A percentile compares a stretch with the other conserved stretches of the same genome.
phyloP scores from a whole-genome alignment of 441 rosid species.

The Bruguiera hainesii region DNA sequence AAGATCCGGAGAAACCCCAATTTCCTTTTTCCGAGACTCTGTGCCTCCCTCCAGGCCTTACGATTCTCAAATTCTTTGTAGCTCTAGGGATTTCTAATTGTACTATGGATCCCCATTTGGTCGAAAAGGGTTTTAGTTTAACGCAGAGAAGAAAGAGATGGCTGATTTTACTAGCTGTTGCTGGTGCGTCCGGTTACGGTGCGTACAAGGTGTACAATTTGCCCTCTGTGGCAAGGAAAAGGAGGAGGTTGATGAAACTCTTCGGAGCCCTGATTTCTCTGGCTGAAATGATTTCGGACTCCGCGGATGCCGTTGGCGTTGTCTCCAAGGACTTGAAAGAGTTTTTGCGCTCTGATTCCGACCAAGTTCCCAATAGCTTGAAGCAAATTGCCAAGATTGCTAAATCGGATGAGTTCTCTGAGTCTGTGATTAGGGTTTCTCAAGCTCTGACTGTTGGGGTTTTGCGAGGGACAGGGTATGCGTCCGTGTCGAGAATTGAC shows the following conservation, averaged over 20 bases:
- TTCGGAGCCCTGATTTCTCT: constrained; percentile 54
- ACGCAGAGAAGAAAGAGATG: constrained; percentile 49
- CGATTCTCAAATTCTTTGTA: constrained; percentile 10
- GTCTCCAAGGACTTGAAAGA: constrained; percentile 66
- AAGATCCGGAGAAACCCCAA: no score
- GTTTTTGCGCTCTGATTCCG: constrained; percentile 72
- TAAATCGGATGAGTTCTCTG: constrained; percentile 51
- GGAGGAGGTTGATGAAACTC: constrained; percentile 50
- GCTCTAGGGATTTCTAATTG: constrained; percentile 18
- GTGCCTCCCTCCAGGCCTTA: constrained; percentile 3
- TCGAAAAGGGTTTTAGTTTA: constrained; percentile 33
- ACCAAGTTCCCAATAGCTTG: constrained; percentile 75
- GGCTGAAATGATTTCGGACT: constrained; percentile 64
- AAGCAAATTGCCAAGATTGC: constrained; percentile 78
- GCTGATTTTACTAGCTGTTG: constrained; percentile 45
- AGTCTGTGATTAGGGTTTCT: constrained; percentile 49
- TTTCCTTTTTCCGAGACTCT: no score
- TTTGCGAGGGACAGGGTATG: constrained; percentile 42
- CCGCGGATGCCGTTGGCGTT: constrained; percentile 51
- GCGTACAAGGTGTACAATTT: constrained; percentile 51
- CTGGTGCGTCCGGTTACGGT: constrained; percentile 60
- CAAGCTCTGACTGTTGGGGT: constrained; percentile 66
- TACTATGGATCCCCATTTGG: constrained; percentile 47
- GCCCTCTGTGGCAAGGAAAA: constrained; percentile 42
- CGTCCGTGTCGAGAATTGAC: constrained; percentile 17